These are phyloP conservation scores for Magnolia sinica DNA, from an alignment of 164 flowering plant species.

Conservation along the genomic window DNA sequence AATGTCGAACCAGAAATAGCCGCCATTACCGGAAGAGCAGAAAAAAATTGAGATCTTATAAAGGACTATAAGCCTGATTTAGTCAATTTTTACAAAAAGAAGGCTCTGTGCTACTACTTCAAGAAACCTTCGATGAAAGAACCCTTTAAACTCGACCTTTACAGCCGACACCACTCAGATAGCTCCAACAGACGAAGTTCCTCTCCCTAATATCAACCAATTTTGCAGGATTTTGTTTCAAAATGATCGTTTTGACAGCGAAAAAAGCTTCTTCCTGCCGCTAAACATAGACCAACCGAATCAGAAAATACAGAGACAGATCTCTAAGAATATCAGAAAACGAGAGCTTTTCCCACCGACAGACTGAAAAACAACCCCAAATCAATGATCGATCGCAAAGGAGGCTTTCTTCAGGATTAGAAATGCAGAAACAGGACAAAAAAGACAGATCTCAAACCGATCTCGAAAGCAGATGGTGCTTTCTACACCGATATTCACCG, in stretches of 20 bases:
- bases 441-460: neutral
- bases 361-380: neutral
- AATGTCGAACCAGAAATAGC: conserved; percentile 32
- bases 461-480: neutral
- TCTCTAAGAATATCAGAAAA: neutral
- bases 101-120: neutral
- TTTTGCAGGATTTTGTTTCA: neutral
- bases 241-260: neutral
- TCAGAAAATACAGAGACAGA: neutral
- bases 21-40: conserved; percentile 31
- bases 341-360: neutral
- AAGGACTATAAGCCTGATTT: neutral
- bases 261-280: neutral
- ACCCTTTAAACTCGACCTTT: neutral
- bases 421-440: neutral
- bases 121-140: too few species aligned
- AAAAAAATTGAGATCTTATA: neutral
- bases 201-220: neutral
- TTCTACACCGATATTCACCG: neutral
- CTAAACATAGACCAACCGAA: neutral
- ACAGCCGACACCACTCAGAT: neutral
- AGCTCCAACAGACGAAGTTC: neutral
- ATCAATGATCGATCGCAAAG: neutral
- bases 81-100: neutral
- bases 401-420: neutral